Percentiles rank a stretch among this genome's conserved stretches.
phyloP scores from a whole-genome alignment of 371 early-diverging fungal genomes.

The Mucor ambiguus region DNA sequence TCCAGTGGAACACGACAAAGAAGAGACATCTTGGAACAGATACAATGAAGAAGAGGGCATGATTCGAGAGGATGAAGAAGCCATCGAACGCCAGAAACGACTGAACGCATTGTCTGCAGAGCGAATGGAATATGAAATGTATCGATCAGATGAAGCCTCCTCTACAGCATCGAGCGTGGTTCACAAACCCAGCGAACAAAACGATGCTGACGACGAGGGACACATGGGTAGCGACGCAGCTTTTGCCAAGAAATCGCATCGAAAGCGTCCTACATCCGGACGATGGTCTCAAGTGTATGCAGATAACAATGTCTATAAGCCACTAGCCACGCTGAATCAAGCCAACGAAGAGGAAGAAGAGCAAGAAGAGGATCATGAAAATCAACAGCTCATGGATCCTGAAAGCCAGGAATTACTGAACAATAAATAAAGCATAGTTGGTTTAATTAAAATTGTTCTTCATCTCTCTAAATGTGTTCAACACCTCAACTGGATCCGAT shows the following conservation, averaged over 20 bases:
- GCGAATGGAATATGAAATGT: conserved; percentile 31
- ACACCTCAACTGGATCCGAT: conserved; percentile 75
- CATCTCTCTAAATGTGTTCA: conserved; percentile 75
- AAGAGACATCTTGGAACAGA: conserved; percentile 11
- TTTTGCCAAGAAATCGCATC: not conserved
- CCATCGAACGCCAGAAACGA: conserved; percentile 12
- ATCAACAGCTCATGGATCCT: conserved; percentile 6
- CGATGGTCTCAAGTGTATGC: conserved; percentile 17
- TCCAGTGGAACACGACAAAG: not conserved
- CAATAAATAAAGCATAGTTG: not conserved
- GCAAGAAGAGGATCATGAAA: not conserved
- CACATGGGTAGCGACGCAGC: not conserved
- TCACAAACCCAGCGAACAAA: not conserved
- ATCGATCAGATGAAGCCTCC: conserved; percentile 9
- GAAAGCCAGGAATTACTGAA: conserved; percentile 1
- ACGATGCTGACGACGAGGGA: not conserved
- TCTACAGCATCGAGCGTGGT: not conserved
- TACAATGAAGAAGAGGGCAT: conserved; percentile 6
- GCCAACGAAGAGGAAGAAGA: not conserved
- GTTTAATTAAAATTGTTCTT: conserved; percentile 53
- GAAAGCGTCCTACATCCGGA: conserved; percentile 9
- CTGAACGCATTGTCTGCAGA: conserved; percentile 17
- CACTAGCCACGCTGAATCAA: not conserved
- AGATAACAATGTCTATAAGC: not conserved
- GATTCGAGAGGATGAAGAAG: conserved; percentile 10